A percentile compares a stretch with the other conserved stretches of the same genome.
phyloP scores from a whole-genome alignment of 495 filamentous ascomycete species.

The Podospora comata region DNA sequence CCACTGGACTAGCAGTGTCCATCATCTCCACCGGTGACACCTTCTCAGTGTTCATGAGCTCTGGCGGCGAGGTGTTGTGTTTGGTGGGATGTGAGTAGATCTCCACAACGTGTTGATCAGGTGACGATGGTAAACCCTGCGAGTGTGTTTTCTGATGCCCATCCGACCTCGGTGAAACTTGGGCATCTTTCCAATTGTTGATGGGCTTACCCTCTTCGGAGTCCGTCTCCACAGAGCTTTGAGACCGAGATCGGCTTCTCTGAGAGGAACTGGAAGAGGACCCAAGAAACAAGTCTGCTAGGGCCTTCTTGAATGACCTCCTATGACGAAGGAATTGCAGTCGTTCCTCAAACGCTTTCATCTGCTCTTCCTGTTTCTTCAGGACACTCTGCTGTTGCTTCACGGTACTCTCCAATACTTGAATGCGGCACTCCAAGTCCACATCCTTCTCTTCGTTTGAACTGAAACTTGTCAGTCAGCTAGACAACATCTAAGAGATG shows the following conservation, averaged over 20 bases:
- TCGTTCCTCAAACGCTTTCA: not conserved
- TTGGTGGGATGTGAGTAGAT: no score
- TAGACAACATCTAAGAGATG: not conserved
- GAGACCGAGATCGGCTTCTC: no score
- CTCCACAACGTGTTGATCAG: no score
- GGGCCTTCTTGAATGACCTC: no score
- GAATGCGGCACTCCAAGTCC: not conserved
- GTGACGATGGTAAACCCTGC: not conserved
- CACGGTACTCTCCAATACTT: not conserved
- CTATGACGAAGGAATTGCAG: no score
- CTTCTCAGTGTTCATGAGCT: not conserved
- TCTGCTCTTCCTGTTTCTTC: not conserved
- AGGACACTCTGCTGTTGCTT: not conserved
- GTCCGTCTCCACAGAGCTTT: no score
- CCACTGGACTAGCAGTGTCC: not conserved
- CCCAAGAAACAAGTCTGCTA: no score
- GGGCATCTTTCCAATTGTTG: no score
- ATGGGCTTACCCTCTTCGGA: no score
- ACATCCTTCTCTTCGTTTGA: not conserved
- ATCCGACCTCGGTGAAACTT: no score
- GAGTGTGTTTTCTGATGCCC: not conserved
- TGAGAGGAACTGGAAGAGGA: no score
- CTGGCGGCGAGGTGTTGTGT: not conserved
- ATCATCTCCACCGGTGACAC: not conserved
- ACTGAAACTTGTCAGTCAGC: not conserved